A percentile compares a stretch with the other conserved stretches of the same genome.
phyloP scores from a whole-genome alignment of 768 basidiomycete genomes.

The Gloeostereum incarnatum region DNA sequence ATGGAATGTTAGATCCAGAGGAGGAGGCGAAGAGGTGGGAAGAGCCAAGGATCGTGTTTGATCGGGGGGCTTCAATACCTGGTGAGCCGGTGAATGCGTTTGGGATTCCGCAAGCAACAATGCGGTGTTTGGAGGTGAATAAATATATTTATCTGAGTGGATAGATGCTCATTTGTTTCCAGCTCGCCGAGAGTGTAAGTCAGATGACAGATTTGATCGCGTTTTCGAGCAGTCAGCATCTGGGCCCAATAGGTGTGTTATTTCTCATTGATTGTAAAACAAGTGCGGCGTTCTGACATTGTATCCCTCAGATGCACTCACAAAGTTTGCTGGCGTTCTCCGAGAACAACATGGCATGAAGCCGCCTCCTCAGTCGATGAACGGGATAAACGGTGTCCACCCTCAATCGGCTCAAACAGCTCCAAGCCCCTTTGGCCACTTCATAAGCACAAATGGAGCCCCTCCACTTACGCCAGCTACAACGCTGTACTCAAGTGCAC shows the following conservation, averaged over 20 bases:
- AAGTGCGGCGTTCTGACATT: background rate
- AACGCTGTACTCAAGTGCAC: conserved; percentile 42
- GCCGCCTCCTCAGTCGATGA: conserved; percentile 22
- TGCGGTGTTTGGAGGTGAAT: conserved; percentile 77
- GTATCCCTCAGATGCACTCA: conserved; percentile 1
- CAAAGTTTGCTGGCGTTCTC: background rate
- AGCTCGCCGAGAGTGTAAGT: conserved; percentile 77
- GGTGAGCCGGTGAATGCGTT: conserved; percentile 83
- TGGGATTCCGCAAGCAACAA: conserved; percentile 82
- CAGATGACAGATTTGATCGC: conserved; percentile 73
- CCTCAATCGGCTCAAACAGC: conserved; percentile 18
- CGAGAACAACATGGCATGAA: conserved; percentile 3
- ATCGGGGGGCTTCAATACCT: conserved; percentile 59
- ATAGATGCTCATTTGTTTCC: conserved; percentile 7
- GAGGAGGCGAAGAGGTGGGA: conserved; percentile 60
- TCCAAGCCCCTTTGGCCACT: background rate
- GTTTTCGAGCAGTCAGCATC: conserved; percentile 40
- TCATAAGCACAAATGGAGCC: background rate
- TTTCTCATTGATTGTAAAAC: conserved; percentile 1
- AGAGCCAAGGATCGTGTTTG: conserved; percentile 53
- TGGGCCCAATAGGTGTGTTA: conserved; percentile 62
- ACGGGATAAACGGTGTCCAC: conserved; percentile 29
- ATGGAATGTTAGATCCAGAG: conserved; percentile 11
- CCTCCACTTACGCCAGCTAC: conserved; percentile 6
- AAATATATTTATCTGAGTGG: background rate